Percentiles rank a stretch among this genome's conserved stretches.
phyloP scores from a whole-genome alignment of 1,284 basidiomycete genomes.

The Ceratobasidium theobromae region DNA sequence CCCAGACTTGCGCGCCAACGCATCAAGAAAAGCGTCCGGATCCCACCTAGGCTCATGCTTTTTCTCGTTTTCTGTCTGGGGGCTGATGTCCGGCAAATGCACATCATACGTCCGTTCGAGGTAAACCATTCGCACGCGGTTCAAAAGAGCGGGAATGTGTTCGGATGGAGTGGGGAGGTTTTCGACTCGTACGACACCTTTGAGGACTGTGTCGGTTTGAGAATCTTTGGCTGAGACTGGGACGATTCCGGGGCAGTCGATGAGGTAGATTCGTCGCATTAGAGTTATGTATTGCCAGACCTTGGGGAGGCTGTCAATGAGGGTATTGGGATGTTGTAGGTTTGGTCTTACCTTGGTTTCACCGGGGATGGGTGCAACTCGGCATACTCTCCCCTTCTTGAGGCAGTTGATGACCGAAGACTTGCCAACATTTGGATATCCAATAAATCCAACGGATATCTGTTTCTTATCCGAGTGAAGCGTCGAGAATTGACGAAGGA shows the following conservation, averaged over 20 bases:
- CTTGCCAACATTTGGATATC: constrained; percentile 99
- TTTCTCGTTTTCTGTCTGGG: constrained; percentile 45
- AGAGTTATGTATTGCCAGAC: constrained; percentile 99
- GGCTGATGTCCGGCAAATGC: constrained; percentile 59
- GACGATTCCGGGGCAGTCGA: constrained; percentile 98
- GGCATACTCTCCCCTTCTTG: constrained; percentile 98
- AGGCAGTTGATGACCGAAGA: constrained; percentile 98
- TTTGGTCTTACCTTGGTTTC: constrained; percentile 79
- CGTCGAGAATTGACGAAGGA: constrained; percentile 94
- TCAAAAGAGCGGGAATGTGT: constrained; percentile 86
- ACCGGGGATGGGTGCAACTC: constrained; percentile 94
- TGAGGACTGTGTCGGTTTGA: constrained; percentile 91
- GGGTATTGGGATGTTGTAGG: not conserved
- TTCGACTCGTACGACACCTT: constrained; percentile 96
- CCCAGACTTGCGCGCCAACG: constrained; percentile 88
- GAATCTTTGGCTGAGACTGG: constrained; percentile 86
- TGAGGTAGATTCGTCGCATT: constrained; percentile 95
- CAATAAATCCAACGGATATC: constrained; percentile 96
- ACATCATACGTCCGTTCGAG: constrained; percentile 89
- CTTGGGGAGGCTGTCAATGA: constrained; percentile 45
- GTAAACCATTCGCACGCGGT: constrained; percentile 90
- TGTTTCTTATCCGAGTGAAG: constrained; percentile 99
- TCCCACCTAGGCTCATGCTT: constrained; percentile 51
- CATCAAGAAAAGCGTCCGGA: constrained; percentile 79
- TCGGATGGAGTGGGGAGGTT: constrained; percentile 92